A percentile compares a stretch with the other conserved stretches of the same genome.
Conservation (phyloP, 768 basidiomycete genomes). For the Suillus discolor region DNA sequence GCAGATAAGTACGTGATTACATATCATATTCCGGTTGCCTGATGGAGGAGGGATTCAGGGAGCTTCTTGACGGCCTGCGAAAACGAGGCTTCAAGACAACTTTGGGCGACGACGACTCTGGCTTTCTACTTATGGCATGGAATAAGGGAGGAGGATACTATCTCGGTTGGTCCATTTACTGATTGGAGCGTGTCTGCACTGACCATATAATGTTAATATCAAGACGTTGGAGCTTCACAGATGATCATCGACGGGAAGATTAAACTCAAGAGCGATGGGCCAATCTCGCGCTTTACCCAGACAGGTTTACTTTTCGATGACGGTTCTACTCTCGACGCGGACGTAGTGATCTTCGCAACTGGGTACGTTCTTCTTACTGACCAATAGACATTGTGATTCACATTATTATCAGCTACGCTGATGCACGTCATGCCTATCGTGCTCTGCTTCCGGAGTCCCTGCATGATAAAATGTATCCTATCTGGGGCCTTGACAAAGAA, state of each 20-base stretch:
- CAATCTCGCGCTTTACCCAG: constrained; percentile 42
- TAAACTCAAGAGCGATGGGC: constrained; percentile 46
- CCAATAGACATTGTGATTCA: not conserved
- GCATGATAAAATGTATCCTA: constrained; percentile 20
- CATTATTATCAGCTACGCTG: constrained; percentile 20
- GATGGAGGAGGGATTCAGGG: constrained; percentile 30
- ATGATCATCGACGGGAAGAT: constrained; percentile 49
- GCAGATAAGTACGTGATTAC: constrained; percentile 51
- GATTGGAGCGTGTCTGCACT: not conserved
- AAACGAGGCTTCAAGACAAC: constrained; percentile 59
- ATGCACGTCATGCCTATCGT: constrained; percentile 20
- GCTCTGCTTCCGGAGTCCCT: constrained; percentile 22
- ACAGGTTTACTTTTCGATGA: constrained; percentile 43
- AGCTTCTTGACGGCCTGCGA: constrained; percentile 56
- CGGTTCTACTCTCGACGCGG: constrained; percentile 46
- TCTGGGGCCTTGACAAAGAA: constrained; percentile 36
- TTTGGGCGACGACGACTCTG: constrained; percentile 52
- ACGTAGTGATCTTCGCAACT: constrained; percentile 52
- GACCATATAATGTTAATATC: not conserved
- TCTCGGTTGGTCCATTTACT: constrained; percentile 43
- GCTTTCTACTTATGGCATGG: constrained; percentile 51
- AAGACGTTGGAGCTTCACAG: constrained; percentile 44
- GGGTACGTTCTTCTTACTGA: constrained; percentile 33
- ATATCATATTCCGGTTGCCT: not conserved
- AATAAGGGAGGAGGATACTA: constrained; percentile 65